Conservation (phyloP, 2,329 filamentous ascomycete species). For the Annulohypoxylon truncatum region DNA sequence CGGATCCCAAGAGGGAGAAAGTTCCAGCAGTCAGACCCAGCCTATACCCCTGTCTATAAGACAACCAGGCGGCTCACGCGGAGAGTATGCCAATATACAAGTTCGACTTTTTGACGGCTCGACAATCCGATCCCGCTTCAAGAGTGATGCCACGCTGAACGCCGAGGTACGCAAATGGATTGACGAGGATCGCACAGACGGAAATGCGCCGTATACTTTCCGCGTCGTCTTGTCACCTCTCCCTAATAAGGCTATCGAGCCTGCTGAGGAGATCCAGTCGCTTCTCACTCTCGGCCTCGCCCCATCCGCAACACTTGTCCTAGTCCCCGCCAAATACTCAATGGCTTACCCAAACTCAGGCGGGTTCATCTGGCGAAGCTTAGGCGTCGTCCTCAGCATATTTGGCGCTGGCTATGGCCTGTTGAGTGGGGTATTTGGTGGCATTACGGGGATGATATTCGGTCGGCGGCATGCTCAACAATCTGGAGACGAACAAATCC, state of each 20-base stretch:
- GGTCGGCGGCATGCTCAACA: constrained; percentile 19
- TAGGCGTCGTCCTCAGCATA: constrained; percentile 35
- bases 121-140: constrained; percentile 79
- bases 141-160: constrained; percentile 69
- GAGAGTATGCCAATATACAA: constrained; percentile 71
- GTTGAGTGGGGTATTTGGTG: constrained; percentile 43
- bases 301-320: constrained; percentile 84
- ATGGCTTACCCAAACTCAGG: constrained; percentile 55
- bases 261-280: constrained; percentile 76
- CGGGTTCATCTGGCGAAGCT: constrained; percentile 47
- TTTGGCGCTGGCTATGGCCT: constrained; percentile 39
- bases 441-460: constrained; percentile 43
- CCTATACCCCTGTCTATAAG: constrained; percentile 39
- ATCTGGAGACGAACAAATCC: constrained; percentile 39
- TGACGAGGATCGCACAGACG: constrained; percentile 69
- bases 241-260: constrained; percentile 79
- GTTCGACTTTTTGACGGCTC: constrained; percentile 87
- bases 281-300: constrained; percentile 77
- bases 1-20: constrained; percentile 37
- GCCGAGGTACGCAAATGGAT: constrained; percentile 81
- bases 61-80: constrained; percentile 21
- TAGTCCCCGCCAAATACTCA: constrained; percentile 72
- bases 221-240: constrained; percentile 84
- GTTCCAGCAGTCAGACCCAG: constrained; percentile 12
- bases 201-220: constrained; percentile 78